phyloP scores from a whole-genome alignment of 148 eudicot species.

The Fallopia convolvulus region DNA sequence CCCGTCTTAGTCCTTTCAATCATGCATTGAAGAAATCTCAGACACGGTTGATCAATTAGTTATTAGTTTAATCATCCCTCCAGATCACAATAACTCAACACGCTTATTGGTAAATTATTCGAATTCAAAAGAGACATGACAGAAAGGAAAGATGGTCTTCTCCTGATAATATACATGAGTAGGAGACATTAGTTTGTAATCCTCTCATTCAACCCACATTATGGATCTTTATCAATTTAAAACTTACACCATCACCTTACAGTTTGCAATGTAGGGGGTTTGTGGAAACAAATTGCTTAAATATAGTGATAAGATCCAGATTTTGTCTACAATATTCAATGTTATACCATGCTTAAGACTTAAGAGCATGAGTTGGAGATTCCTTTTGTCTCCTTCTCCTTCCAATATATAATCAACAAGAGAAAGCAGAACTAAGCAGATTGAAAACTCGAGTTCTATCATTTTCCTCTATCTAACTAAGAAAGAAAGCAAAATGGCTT shows the following conservation, averaged over 20 bases:
- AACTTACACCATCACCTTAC: background rate
- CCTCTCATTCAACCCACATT: background rate
- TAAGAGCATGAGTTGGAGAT: background rate
- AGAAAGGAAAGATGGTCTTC: no score
- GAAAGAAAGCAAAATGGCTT: background rate
- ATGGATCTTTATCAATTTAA: background rate
- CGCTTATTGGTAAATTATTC: background rate
- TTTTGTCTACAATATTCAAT: no score
- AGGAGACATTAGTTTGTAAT: background rate
- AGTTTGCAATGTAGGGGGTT: background rate
- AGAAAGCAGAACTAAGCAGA: background rate
- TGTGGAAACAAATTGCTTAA: background rate
- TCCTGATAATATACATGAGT: background rate
- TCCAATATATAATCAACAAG: background rate
- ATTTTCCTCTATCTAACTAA: background rate
- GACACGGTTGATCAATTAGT: background rate
- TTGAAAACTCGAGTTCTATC: background rate
- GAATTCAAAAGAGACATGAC: no score
- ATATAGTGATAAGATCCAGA: background rate
- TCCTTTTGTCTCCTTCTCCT: background rate
- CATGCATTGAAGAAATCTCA: background rate
- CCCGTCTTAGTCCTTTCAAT: no score
- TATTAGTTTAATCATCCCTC: background rate
- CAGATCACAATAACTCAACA: background rate
- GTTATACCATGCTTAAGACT: background rate